A percentile compares a stretch with the other conserved stretches of the same genome.
Conservation (phyloP, 129 eudicot genomes). For the Mikania micrantha region DNA sequence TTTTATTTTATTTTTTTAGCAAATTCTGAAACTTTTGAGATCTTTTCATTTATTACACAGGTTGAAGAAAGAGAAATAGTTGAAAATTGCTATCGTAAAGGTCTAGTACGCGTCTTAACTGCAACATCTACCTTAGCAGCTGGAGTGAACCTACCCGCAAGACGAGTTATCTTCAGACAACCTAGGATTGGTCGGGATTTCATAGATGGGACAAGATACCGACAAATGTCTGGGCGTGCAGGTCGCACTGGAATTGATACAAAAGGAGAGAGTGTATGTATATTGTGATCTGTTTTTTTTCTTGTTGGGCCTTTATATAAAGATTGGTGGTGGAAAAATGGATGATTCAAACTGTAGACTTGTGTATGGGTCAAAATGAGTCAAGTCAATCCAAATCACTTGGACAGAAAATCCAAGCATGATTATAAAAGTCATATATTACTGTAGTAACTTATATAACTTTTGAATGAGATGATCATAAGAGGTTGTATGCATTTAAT, state of each 20-base stretch:
- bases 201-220: slow-evolving; percentile 87
- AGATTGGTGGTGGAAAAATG: not conserved
- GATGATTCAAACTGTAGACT: not conserved
- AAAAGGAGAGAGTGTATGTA: slow-evolving; percentile 97
- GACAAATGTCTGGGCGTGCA: slow-evolving; percentile 98
- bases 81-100: slow-evolving; percentile 95
- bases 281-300: not conserved
- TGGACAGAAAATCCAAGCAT: not conserved
- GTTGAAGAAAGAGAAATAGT: slow-evolving; percentile 97
- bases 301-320: not conserved
- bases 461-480: not conserved
- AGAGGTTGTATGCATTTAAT: slow-evolving; percentile 3
- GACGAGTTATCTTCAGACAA: slow-evolving; percentile 94
- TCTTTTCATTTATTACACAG: slow-evolving; percentile 26
- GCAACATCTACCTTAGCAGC: slow-evolving; percentile 99
- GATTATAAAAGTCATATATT: not conserved
- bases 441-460: not conserved
- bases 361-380: not conserved
- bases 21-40: slow-evolving; percentile 2
- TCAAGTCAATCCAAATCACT: not conserved
- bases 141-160: slow-evolving; percentile 95
- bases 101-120: slow-evolving; percentile 87
- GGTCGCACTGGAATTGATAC: slow-evolving; percentile 99
- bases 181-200: slow-evolving; percentile 98
- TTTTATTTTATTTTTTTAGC: not conserved